These are phyloP conservation scores for Plantago lanceolata DNA, from an alignment of 305 asterid genomes.

Conservation along the genomic window DNA sequence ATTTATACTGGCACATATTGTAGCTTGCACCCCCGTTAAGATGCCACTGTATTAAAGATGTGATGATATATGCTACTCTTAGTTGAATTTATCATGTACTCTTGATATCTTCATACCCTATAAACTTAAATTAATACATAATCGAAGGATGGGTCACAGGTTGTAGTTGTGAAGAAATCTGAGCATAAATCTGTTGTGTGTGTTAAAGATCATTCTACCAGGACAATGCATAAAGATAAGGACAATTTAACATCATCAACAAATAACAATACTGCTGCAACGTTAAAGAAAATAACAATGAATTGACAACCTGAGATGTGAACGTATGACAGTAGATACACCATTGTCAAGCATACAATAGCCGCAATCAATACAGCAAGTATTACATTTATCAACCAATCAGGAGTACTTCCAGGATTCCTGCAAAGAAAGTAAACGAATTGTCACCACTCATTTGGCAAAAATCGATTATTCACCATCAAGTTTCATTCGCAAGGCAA, in stretches of 20 bases:
- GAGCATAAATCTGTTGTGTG: neutral
- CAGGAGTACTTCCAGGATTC: slow-evolving; percentile 81
- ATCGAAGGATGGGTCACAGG: neutral
- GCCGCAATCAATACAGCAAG: slow-evolving; percentile 64
- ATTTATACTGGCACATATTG: too few relatives aligned
- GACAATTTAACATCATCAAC: neutral
- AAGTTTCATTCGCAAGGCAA: too few relatives aligned
- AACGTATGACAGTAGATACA: slow-evolving; percentile 75
- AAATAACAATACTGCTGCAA: slow-evolving; percentile 12
- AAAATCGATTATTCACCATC: too few relatives aligned
- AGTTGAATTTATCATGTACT: too few relatives aligned
- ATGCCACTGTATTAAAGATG: too few relatives aligned
- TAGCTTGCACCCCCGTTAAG: too few relatives aligned
- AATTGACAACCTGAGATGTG: slow-evolving; percentile 76
- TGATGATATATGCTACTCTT: too few relatives aligned
- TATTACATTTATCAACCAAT: slow-evolving; percentile 56
- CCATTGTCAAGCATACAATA: slow-evolving; percentile 64
- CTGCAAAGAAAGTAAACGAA: slow-evolving; percentile 42
- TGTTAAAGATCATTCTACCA: neutral
- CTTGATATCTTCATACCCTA: neutral
- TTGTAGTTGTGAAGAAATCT: neutral
- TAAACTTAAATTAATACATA: neutral
- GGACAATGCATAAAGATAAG: neutral
- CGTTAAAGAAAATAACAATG: slow-evolving; percentile 9
- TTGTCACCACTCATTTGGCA: slow-evolving; percentile 2